Evolutionary conservation across 257 asterid genomes (phyloP), one percentile per base, ranked within the genome.

Genomic region (Solanum appendiculatum): DNA sequence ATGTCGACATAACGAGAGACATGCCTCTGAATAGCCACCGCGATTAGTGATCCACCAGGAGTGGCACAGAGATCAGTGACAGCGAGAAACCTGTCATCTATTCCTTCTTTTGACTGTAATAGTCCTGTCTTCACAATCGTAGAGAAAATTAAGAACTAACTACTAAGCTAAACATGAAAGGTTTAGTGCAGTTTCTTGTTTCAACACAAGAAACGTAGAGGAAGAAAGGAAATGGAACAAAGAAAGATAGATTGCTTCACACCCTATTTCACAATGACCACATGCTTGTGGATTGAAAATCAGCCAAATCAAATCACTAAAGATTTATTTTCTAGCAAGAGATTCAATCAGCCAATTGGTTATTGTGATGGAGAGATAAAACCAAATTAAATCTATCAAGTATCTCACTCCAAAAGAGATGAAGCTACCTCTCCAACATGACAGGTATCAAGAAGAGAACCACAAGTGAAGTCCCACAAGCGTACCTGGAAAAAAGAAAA

Each of bases 381-480:
- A 8, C 48, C 40, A 42, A 39, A 88, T 84, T 85, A 58, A 87
- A 85, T 66, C 39, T 72, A 33, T 89, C 27, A 87, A 51, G 84
- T 82, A 73, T 34, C 54, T 86, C 7, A 7, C 37, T 37, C 74
- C 85, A 81, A 56, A 88, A 56, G 85, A 82, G 72, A 75, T 39
- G 68, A 82, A 86, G 91, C 78, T 93, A 95, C 99, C 94, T 93
- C 86, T 81, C 96, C 95, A 85, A 94, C 93, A 86, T 88, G 90
- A 85, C 96, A 95, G n/a, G 96, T 94, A 89, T 95, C 98, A 74
- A 97, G 96, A 90, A 97, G 96, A 91, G 93, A 89, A 78, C 99
- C 99, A 88, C 93, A 90, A 78, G 91, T 82, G 90, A 89, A 92
- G 83, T 97, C 98, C 99, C 99, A 97, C 84, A 97, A 88, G 33